Evolutionary conservation across 148 eudicot species (phyloP).

Genomic region (Vaccinium vitisidaea): DNA sequence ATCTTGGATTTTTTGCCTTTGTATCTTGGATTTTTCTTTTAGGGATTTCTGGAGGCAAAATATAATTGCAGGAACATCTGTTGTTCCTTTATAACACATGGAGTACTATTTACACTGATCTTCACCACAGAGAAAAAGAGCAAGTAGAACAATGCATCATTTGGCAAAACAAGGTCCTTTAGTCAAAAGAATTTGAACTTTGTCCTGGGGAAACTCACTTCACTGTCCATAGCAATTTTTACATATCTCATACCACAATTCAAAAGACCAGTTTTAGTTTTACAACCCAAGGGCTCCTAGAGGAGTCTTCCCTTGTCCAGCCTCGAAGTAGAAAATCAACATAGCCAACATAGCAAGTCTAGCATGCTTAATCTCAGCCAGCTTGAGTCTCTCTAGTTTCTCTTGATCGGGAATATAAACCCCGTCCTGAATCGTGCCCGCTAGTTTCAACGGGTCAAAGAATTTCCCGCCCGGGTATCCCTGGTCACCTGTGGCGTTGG

Average conservation of each 20-base stretch:
- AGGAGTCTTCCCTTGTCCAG: conserved; percentile 97
- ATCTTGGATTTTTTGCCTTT: not conserved
- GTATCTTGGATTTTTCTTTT: not conserved
- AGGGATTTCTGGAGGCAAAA: not conserved
- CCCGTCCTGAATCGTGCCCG: conserved; percentile 58
- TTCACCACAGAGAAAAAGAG: not conserved
- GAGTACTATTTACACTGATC: not conserved
- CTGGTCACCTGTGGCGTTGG: conserved; percentile 80
- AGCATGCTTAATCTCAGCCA: conserved; percentile 96
- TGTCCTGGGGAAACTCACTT: conserved; percentile 1
- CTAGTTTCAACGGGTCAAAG: conserved; percentile 78
- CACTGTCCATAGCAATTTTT: conserved; percentile 14
- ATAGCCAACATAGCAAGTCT: conserved; percentile 95
- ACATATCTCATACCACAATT: conserved; percentile 15
- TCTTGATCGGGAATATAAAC: conserved; percentile 67
- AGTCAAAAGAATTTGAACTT: conserved; percentile 7
- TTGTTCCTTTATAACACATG: not conserved
- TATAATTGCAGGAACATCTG: not conserved
- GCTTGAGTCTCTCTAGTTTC: conserved; percentile 83
- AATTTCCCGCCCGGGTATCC: conserved; percentile 98
- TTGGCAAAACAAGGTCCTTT: not conserved
- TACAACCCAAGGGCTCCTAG: conserved; percentile 88
- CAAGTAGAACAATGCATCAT: not conserved
- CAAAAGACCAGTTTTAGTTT: conserved; percentile 27
- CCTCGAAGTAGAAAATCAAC: conserved; percentile 90